Evolutionary conservation across 805 yeast genomes (phyloP), one percentile per base, ranked within the genome.

Genomic region (Starmerella vaccinii): DNA sequence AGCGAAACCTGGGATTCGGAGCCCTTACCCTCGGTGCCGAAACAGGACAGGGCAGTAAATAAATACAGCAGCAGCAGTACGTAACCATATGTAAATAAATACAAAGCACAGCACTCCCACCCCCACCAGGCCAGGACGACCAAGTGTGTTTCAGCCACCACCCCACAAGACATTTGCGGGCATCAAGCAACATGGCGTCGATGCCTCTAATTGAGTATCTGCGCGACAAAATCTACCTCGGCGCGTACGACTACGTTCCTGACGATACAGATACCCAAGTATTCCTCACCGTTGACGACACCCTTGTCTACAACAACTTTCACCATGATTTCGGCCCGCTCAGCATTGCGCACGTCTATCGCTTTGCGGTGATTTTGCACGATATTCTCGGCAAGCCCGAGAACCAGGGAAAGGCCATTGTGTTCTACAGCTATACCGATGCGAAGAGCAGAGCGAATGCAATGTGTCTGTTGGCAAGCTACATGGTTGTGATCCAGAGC

Each of bases 281-380:
- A 1, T 84, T 82, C 66, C 89, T 92, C 69, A 87, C 97, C 0
- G 85, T 92, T 3, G 97, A 92, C 61, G 95, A 89, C 57, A 80
- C 90, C 0, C 75, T 92, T 43, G 94, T 92, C 4, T 92, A 92
- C 66, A 92, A 92, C 63, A 75, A 94, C n/a, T 92, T 92, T 71
- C 95, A 90, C 65, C 74, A 89, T 57, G 98, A 92, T 66, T 92
- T 92, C 68, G 98, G 98, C 43, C 98, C 98, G 0, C 71, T 92
- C 58, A 95, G 90, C 65, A 80, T 90, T 47, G 97, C 97, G 1
- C 95, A 84, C 65, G 69, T 92, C 46, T 92, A 92, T 68, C 75
- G 98, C 47, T 92, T 92, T 71, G 98, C 98, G 0, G 97, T 92
- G 16, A 82, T 84, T 18, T 75, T 92, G 52, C 98, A 92, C 65